Base-by-base conservation (phyloP, 306 rosid genomes). In the Lathyrus aphaca region DNA sequence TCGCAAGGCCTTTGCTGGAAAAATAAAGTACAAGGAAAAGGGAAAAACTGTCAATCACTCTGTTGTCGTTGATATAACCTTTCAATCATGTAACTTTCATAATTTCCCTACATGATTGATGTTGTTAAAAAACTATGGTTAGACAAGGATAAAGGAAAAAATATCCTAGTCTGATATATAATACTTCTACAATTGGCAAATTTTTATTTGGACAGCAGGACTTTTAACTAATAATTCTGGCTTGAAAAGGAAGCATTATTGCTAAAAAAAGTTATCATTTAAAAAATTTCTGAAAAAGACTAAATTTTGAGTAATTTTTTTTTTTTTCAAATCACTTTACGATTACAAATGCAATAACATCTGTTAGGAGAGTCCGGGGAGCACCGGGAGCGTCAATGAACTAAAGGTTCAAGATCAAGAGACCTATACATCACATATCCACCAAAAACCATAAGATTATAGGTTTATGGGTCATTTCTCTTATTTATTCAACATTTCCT, bases 1-100 rank as follows among this genome's bases (percentile, higher is more conserved):
- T 78, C 77, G 97, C 94, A 93, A 85, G 71, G 94, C 84, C 79
- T 78, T 88, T 42, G 97, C 98, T 23, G 3, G 25, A 80, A 77
- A 77, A 79, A 74, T 58, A 61, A 68, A 79, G 78, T 39, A 40
- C 18, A 68, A 61, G 75, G 71, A 80, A 69, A 29, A 30, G 46
- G 55, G 53, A 29, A 6, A 72, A 66, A 18, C 21, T 48, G 68
- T 80, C 78, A 76, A 66, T 44, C 70, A 53, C 46, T 43, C 15
- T 8, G 19, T 54, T 67, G 59, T 32, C n/a, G 59, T 19, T 11
- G 32, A 32, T 56, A 76, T 48, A 55, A 45, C 44, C 23, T 50
- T 15, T 74, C 68, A 56, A 67, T 76, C 66, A 45, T 32, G 43
- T 15, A 71, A 38, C 6, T 43, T 43, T 18, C 10, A 37, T 18